Evolutionary conservation across 2,329 filamentous ascomycete species (phyloP).

Genomic region (Capronia coronata): DNA sequence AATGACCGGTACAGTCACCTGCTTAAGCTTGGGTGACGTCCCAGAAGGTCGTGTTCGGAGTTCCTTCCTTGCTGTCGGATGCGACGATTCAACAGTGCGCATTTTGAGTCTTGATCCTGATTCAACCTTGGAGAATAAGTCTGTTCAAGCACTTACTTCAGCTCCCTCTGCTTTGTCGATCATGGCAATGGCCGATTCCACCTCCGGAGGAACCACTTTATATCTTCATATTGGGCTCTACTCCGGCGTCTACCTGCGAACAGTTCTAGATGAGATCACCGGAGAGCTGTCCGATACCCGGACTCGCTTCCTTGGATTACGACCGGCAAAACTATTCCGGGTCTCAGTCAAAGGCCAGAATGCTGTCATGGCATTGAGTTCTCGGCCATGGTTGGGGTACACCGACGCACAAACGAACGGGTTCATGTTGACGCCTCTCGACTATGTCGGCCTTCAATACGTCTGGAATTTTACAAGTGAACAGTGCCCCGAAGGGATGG

Average conservation of each 20-base stretch:
- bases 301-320: slow-evolving; percentile 88
- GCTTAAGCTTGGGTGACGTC: slow-evolving; percentile 85
- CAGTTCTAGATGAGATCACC: slow-evolving; percentile 88
- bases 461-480: slow-evolving; percentile 96
- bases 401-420: slow-evolving; percentile 78
- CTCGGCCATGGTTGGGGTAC: slow-evolving; percentile 93
- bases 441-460: slow-evolving; percentile 82
- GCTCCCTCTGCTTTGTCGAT: slow-evolving; percentile 83
- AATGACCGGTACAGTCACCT: slow-evolving; percentile 92
- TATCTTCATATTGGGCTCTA: slow-evolving; percentile 95
- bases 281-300: slow-evolving; percentile 92
- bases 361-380: slow-evolving; percentile 83
- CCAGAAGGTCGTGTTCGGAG: slow-evolving; percentile 84
- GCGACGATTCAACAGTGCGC: slow-evolving; percentile 91
- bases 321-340: slow-evolving; percentile 80
- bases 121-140: slow-evolving; percentile 84
- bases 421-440: slow-evolving; percentile 87
- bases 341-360: slow-evolving; percentile 81
- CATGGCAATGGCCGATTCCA: slow-evolving; percentile 92
- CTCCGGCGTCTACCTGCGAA: slow-evolving; percentile 92
- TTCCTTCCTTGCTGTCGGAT: slow-evolving; percentile 90
- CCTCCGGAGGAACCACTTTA: slow-evolving; percentile 76
- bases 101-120: slow-evolving; percentile 87
- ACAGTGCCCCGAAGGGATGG: slow-evolving; percentile 87
- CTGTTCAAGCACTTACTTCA: slow-evolving; percentile 85